phyloP scores from a whole-genome alignment of 441 rosid species.

The Flueggea neowawraea region DNA sequence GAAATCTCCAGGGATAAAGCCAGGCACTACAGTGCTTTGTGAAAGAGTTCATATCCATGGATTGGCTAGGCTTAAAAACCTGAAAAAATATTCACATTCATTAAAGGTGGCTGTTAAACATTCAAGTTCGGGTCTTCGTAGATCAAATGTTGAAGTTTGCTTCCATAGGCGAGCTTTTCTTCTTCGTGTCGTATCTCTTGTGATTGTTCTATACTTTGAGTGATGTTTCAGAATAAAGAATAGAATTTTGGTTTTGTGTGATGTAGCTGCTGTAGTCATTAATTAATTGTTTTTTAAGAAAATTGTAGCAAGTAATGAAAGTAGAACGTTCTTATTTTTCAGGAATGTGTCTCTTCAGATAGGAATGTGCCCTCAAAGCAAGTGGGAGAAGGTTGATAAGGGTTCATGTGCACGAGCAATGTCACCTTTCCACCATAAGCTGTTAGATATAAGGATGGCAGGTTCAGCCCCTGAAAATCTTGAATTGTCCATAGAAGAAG shows the following conservation, averaged over 20 bases:
- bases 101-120: conserved; percentile 48
- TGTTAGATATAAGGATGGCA: conserved; percentile 57
- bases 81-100: conserved; percentile 67
- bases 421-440: conserved; percentile 88
- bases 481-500: conserved; percentile 65
- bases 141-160: conserved; percentile 59
- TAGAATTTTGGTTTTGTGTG: background rate
- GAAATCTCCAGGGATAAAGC: conserved; percentile 68
- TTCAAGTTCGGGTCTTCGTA: conserved; percentile 30
- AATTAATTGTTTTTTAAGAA: background rate
- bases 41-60: conserved; percentile 74
- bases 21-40: conserved; percentile 45
- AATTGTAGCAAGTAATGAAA: background rate
- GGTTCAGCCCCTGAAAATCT: conserved; percentile 38
- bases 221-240: background rate
- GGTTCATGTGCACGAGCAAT: conserved; percentile 75
- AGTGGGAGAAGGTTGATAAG: conserved; percentile 79
- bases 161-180: conserved; percentile 66
- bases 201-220: no score
- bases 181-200: no score
- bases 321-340: conserved; percentile 11
- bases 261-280: background rate
- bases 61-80: conserved; percentile 47
- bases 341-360: conserved; percentile 73
- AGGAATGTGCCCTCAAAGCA: conserved; percentile 73